A percentile compares a stretch with the other conserved stretches of the same genome.
Evolutionary conservation across 441 rosid genomes (phyloP).

Genomic region (Eruca vesicaria): DNA sequence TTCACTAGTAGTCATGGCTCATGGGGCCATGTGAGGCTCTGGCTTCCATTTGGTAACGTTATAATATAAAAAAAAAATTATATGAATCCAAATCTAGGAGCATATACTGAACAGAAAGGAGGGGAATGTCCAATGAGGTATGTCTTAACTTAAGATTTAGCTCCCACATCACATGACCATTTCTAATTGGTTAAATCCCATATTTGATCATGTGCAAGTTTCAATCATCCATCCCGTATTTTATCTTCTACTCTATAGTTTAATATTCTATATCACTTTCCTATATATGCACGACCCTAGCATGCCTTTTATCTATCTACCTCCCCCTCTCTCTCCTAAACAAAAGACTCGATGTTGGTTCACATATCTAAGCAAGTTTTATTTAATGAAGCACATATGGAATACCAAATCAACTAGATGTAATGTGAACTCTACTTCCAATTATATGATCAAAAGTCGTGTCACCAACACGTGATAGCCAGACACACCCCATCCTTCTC

Average conservation of each 20-base stretch:
- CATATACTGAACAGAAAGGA: constrained; percentile 6
- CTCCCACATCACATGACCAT: constrained; percentile 37
- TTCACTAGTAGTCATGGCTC: constrained; percentile 25
- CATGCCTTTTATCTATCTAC: neutral
- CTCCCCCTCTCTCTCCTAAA: neutral
- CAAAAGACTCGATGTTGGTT: constrained; percentile 10
- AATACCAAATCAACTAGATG: constrained; percentile 19
- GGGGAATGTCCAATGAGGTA: constrained; percentile 33
- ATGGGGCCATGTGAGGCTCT: constrained; percentile 38
- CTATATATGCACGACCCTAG: constrained; percentile 18
- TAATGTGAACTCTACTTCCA: constrained; percentile 32
- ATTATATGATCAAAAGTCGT: constrained; percentile 38
- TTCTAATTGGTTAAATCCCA: constrained; percentile 23
- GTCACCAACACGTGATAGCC: constrained; percentile 33
- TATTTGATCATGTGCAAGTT: constrained; percentile 14
- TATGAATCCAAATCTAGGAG: constrained; percentile 33
- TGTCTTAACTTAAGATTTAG: constrained; percentile 31
- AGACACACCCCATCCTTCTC: constrained; percentile 16
- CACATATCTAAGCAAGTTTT: constrained; percentile 10
- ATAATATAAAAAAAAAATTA: neutral
- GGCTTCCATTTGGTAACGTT: constrained; percentile 30
- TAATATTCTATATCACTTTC: neutral
- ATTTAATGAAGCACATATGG: neutral
- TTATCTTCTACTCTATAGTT: neutral
- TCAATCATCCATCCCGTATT: constrained; percentile 1